Evolutionary conservation across 73 alveolate species (phyloP).

Genomic region (Symbiodinium pilosum): DNA sequence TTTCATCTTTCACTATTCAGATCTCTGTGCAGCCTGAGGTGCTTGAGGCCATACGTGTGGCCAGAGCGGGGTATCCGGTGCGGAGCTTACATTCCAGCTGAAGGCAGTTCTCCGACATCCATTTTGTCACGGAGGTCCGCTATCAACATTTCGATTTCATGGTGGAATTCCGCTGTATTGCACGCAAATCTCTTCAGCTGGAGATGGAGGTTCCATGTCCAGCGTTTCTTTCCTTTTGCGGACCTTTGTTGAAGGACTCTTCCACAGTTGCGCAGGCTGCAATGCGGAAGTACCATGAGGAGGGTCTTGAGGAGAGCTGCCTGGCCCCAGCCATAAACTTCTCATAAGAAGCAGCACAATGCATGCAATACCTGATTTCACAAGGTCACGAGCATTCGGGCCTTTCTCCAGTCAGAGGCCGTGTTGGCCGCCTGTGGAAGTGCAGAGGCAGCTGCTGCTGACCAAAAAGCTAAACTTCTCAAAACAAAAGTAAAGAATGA

Average conservation of each 20-base stretch:
- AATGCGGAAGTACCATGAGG: background rate
- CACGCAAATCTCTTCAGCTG: background rate
- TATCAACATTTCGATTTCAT: background rate
- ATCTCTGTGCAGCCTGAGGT: background rate
- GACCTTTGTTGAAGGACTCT: background rate
- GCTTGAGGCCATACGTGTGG: constrained; percentile 7
- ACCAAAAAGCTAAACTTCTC: too few relatives aligned
- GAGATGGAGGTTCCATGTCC: background rate
- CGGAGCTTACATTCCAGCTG: background rate
- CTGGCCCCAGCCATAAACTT: background rate
- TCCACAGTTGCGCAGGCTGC: background rate
- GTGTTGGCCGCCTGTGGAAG: background rate
- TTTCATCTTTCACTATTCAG: background rate
- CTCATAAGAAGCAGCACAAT: too few relatives aligned
- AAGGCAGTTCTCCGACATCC: too few relatives aligned
- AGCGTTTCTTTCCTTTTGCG: background rate
- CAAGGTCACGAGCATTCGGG: background rate
- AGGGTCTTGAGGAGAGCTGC: background rate
- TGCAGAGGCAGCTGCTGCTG: background rate
- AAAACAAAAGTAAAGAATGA: too few relatives aligned
- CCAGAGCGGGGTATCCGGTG: constrained; percentile 1
- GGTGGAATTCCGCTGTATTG: background rate
- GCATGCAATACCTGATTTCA: too few relatives aligned
- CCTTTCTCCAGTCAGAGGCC: background rate
- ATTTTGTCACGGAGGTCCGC: background rate